phyloP scores from a whole-genome alignment of 208 protist species.

The Acanthamoeba lenticulata region DNA sequence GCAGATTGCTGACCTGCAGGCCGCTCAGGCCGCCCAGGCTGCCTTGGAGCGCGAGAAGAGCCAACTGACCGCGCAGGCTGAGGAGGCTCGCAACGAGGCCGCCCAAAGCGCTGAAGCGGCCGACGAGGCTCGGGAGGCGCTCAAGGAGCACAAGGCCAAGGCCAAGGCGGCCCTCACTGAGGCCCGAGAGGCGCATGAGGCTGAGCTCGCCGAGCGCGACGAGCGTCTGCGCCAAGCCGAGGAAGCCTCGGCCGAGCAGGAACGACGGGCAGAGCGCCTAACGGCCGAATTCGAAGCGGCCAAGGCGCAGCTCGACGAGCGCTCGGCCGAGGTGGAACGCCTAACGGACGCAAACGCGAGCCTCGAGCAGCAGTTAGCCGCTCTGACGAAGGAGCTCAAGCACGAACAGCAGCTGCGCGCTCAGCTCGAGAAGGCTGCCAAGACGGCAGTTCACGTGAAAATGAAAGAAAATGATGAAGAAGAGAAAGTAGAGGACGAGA shows the following conservation, averaged over 20 bases:
- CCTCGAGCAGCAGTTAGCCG: not conserved
- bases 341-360: not conserved
- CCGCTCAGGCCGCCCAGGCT: too few species aligned
- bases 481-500: not conserved
- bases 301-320: not conserved
- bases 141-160: not conserved
- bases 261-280: not conserved
- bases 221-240: not conserved
- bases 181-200: not conserved
- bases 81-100: not conserved
- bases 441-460: not conserved
- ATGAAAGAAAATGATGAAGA: not conserved
- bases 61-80: not conserved
- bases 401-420: not conserved
- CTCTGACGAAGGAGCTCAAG: not conserved
- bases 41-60: not conserved
- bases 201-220: not conserved
- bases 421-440: not conserved
- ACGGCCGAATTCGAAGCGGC: too few species aligned
- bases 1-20: not conserved
- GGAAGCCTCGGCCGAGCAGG: not conserved
- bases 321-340: not conserved
- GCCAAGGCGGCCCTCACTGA: not conserved
- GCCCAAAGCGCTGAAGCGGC: not conserved
- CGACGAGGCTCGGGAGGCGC: not conserved